Base-by-base conservation (phyloP, 164 flowering plant species). In the Umbellularia californica region DNA sequence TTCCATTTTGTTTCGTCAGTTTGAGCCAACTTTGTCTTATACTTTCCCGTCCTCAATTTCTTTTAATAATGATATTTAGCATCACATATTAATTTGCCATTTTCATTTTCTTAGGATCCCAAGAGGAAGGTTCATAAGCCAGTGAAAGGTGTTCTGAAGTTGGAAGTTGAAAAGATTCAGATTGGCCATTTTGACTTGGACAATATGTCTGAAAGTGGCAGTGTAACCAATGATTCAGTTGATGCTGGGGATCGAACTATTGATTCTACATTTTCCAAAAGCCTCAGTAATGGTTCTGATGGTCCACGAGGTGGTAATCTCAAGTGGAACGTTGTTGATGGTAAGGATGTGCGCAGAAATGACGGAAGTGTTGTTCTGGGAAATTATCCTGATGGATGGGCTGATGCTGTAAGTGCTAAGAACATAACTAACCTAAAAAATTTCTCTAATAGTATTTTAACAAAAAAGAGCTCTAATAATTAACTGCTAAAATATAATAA, bases 41-140 rank as follows among this genome's bases (percentile, higher is more conserved):
- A 6, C 60, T 55, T 55, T 55, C 60, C 60, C 20, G 3, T 55
- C 3, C 60, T 55, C n/a, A 3, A 17, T 55, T 55, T 15, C 60
- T 55, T 1, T 55, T 55, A 50, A 51, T 65, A 47, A 41, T 70
- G 50, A 25, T 63, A 4, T 23, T 23, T 11, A 30, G 51, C 9
- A 1, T 33, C 23, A 41, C 28, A 58, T 35, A 28, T 51, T 68
- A 20, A 20, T 15, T 55, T 63, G 2, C 30, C 62, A 13, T 51
- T 70, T 70, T 65, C 58, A 19, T 27, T 62, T 77, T 58, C 76
- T 22, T 78, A 95, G 99, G 99, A 95, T 84, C 99, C 99, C 30
- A 95, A 95, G 75, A 86, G 92, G 51, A 95, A 95, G 84, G 84
- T 95, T 79, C 99, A 93, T 82, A 95, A 95, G 84, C 98, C 97